Evolutionary conservation across 257 asterid genomes (phyloP).

Genomic region (Leptodermis oblonga): DNA sequence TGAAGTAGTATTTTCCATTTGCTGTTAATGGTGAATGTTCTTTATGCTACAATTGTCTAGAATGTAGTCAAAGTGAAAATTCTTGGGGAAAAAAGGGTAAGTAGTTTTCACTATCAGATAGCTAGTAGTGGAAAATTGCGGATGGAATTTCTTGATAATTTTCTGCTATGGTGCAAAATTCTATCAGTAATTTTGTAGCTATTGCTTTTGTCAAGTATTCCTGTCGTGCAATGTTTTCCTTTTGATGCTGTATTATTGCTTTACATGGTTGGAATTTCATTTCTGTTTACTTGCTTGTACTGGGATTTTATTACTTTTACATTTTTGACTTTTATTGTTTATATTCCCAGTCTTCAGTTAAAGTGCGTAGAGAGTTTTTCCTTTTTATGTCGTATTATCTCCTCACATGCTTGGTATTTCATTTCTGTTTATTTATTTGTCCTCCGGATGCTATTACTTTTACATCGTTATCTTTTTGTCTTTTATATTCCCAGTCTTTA

Average conservation of each 20-base stretch:
- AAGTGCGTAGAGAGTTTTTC: too few relatives aligned
- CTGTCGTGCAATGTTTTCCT: neutral
- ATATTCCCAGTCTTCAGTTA: neutral
- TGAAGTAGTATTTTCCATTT: neutral
- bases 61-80: neutral
- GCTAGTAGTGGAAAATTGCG: neutral
- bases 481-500: neutral
- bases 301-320: neutral
- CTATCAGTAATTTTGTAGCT: neutral
- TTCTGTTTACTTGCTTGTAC: neutral
- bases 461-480: neutral
- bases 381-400: neutral
- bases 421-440: neutral
- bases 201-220: neutral
- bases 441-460: neutral
- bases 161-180: neutral
- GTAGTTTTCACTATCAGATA: neutral
- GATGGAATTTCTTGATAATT: neutral
- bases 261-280: neutral
- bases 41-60: neutral
- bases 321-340: neutral
- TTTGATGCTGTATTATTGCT: neutral
- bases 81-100: neutral
- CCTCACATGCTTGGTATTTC: neutral
- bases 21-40: neutral